Percentiles rank a stretch among this genome's conserved stretches.
phyloP scores from a whole-genome alignment of 495 filamentous ascomycete genomes.

The Cladorrhinum samala region DNA sequence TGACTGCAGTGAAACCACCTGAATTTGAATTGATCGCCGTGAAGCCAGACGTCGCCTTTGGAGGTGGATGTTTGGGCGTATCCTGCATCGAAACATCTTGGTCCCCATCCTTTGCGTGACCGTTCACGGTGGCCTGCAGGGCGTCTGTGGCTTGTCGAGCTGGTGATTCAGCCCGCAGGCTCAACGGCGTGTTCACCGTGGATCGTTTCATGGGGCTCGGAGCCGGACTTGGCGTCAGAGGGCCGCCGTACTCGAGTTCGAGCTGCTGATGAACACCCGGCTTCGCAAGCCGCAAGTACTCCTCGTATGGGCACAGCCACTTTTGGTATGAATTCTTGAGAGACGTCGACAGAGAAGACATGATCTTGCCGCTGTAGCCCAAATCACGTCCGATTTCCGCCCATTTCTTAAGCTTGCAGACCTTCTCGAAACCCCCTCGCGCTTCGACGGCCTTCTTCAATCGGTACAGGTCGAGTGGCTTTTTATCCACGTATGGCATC shows the following conservation, averaged over 20 bases:
- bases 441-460: slow-evolving; percentile 95
- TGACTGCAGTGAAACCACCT: slow-evolving; percentile 41
- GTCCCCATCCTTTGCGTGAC: slow-evolving; percentile 39
- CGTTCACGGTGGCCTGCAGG: slow-evolving; percentile 59
- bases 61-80: slow-evolving; percentile 39
- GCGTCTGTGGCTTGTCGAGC: slow-evolving; percentile 61
- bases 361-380: slow-evolving; percentile 98
- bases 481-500: slow-evolving; percentile 95
- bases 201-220: slow-evolving; percentile 79
- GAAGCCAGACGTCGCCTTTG: slow-evolving; percentile 55
- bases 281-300: slow-evolving; percentile 86
- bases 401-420: slow-evolving; percentile 98
- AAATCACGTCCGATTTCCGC: slow-evolving; percentile 95
- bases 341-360: slow-evolving; percentile 98
- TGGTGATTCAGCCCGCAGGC: slow-evolving; percentile 60
- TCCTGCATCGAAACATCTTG: slow-evolving; percentile 51
- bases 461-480: slow-evolving; percentile 90
- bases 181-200: slow-evolving; percentile 61
- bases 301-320: slow-evolving; percentile 95
- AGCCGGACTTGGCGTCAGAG: slow-evolving; percentile 85
- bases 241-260: slow-evolving; percentile 88
- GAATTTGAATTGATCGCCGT: slow-evolving; percentile 59
- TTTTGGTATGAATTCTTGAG: slow-evolving; percentile 97
- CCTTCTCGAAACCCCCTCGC: slow-evolving; percentile 87
- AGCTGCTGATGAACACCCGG: slow-evolving; percentile 95